A percentile compares a stretch with the other conserved stretches of the same genome.
phyloP scores from a whole-genome alignment of 306 rosid species.

The Argentina anserina region DNA sequence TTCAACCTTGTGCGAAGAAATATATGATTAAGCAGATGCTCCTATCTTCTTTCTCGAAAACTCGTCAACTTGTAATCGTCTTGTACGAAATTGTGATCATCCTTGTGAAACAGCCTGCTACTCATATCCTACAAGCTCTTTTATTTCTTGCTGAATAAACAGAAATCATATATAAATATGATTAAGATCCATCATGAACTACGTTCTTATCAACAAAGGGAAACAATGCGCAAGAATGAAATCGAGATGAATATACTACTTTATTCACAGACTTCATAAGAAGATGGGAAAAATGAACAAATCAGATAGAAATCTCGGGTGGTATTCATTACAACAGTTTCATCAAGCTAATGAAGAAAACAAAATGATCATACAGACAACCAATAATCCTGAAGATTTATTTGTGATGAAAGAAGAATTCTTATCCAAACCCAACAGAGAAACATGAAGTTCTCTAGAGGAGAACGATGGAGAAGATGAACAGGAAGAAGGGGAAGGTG shows the following conservation, averaged over 20 bases:
- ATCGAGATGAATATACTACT: not conserved
- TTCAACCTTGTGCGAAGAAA: not conserved
- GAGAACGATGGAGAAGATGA: not conserved
- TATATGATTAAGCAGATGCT: conserved; percentile 16
- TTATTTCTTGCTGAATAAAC: conserved; percentile 13
- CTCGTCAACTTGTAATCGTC: conserved; percentile 14
- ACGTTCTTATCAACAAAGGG: not conserved
- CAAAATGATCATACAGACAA: not conserved
- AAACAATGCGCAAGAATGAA: not conserved
- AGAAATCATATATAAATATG: not conserved
- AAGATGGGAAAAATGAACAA: not conserved
- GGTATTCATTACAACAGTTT: not conserved
- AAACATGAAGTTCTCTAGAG: conserved; percentile 21
- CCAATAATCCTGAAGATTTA: not conserved
- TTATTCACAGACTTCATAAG: not conserved
- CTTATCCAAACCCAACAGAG: conserved; percentile 32
- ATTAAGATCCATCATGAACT: not conserved
- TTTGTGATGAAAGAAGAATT: conserved; percentile 13
- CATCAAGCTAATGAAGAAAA: conserved; percentile 8
- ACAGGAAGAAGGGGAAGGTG: conserved; percentile 5
- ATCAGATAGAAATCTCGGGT: not conserved
- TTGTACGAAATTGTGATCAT: conserved; percentile 11
- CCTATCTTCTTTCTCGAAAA: conserved; percentile 29
- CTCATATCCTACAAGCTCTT: conserved; percentile 21
- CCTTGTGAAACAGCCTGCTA: conserved; percentile 14